Evolutionary conservation across 176 grass and related monocot species (phyloP), one percentile per base, ranked within the genome.

Genomic region (Alloteropsis semialata): DNA sequence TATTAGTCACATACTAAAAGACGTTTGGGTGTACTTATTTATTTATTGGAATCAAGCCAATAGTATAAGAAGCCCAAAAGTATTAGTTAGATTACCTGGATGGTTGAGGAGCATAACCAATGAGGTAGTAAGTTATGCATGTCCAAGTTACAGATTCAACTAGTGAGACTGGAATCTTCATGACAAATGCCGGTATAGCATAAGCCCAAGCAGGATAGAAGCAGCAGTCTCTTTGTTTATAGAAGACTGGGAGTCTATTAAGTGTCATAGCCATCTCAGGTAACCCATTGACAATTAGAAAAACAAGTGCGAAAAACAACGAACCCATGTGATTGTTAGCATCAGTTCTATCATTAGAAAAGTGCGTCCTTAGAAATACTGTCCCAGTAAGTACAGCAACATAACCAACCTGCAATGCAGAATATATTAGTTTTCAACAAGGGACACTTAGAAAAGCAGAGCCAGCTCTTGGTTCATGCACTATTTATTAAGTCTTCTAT

Each of bases 201-300:
- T 94, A 97, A 85, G 94, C 87, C 94, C 94, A 97, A 25, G 91
- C 91, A 25, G 94, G 91, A 83, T 91, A 97, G 75, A 97, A 92
- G 81, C 80, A 84, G 44, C 84, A 55, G 58, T 97, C 78, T 68
- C 91, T 87, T 72, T 97, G 94, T 68, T 86, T 93, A 65, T 89
- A 94, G 32, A 97, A 97, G 42, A 90, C 80, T 11, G 94, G 84
- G 8, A 91, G 87, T 89, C 91, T 88, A 12, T 21, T 71, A 74
- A 88, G 32, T 39, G 91, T 79, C 91, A 97, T 88, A 8, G 86
- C 57, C 39, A 97, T 6, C 45, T 97, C 94, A 46, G 94, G 91
- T 33, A 89, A 81, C 44, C 89, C 91, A 49, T 97, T 97, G 15
- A 91, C 89, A 84, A 93, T 81, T 24, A 85, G 64, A 38, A 97